phyloP scores from a whole-genome alignment of 2,329 filamentous ascomycete species.

The Cyphellophora europaea region DNA sequence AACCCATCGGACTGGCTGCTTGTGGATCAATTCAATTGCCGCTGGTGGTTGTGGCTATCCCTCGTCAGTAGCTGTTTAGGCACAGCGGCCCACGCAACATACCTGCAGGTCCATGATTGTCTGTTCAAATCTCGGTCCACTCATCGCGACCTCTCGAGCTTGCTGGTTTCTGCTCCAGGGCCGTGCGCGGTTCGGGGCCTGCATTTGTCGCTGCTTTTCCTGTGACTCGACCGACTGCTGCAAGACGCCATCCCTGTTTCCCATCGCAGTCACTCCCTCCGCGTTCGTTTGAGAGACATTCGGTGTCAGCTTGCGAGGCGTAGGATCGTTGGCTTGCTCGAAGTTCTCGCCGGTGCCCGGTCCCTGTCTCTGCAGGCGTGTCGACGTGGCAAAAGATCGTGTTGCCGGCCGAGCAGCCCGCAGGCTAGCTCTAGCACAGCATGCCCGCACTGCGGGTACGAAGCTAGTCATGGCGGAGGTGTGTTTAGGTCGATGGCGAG shows the following conservation, averaged over 20 bases:
- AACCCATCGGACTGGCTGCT: conserved; percentile 88
- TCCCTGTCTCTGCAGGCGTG: conserved; percentile 13
- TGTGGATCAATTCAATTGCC: conserved; percentile 92
- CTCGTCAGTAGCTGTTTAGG: conserved; percentile 21
- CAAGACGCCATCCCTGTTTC: conserved; percentile 30
- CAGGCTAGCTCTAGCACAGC: conserved; percentile 26
- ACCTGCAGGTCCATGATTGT: conserved; percentile 91
- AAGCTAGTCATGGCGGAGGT: conserved; percentile 11
- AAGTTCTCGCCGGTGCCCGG: conserved; percentile 26
- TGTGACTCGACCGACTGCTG: conserved; percentile 46
- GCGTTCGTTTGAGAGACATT: conserved; percentile 56
- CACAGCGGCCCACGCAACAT: conserved; percentile 1
- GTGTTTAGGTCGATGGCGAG: no score
- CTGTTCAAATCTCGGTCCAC: conserved; percentile 92
- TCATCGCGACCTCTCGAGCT: conserved; percentile 75
- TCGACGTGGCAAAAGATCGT: conserved; percentile 38
- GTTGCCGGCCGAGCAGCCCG: conserved; percentile 55
- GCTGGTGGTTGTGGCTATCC: conserved; percentile 73
- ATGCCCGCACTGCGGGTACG: conserved; percentile 7
- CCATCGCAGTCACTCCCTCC: conserved; percentile 38
- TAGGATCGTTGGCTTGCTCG: conserved; percentile 49
- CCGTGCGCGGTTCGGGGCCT: conserved; percentile 76
- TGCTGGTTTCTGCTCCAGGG: conserved; percentile 84
- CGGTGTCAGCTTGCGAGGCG: conserved; percentile 36
- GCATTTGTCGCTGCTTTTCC: conserved; percentile 51